phyloP scores from a whole-genome alignment of 2,329 filamentous ascomycete genomes.

The Neonectria neomacrospora region DNA sequence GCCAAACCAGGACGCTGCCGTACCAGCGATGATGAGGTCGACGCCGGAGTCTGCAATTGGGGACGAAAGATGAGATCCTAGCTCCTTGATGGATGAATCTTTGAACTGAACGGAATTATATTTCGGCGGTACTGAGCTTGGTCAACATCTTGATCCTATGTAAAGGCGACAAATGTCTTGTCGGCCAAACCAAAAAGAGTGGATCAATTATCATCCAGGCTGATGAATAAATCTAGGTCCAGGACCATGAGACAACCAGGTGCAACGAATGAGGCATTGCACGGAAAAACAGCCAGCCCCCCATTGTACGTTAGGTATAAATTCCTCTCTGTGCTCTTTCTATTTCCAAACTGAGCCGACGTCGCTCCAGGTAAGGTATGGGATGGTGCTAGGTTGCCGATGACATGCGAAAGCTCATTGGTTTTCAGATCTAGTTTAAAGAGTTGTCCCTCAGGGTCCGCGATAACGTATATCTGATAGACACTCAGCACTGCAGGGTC shows the following conservation, averaged over 20 bases:
- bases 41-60: slow-evolving; percentile 51
- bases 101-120: slow-evolving; percentile 59
- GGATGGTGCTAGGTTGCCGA: background rate
- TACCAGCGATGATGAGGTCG: slow-evolving; percentile 63
- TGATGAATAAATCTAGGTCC: background rate
- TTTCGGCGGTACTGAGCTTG: slow-evolving; percentile 56
- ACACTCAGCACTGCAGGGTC: background rate
- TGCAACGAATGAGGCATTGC: background rate
- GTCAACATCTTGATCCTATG: slow-evolving; percentile 51
- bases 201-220: no score
- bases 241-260: background rate
- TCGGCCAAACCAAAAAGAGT: slow-evolving; percentile 6
- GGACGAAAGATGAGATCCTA: slow-evolving; percentile 48
- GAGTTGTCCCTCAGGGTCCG: background rate
- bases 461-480: background rate
- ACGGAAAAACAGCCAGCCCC: background rate
- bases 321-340: background rate
- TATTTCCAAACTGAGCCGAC: background rate
- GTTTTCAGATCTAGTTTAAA: background rate
- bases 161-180: slow-evolving; percentile 59
- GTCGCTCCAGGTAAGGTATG: background rate
- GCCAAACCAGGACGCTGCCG: slow-evolving; percentile 68
- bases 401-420: background rate
- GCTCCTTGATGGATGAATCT: slow-evolving; percentile 53
- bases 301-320: background rate